Base-by-base conservation (phyloP, 176 grass and related monocot species). In the Oryza coarctata region DNA sequence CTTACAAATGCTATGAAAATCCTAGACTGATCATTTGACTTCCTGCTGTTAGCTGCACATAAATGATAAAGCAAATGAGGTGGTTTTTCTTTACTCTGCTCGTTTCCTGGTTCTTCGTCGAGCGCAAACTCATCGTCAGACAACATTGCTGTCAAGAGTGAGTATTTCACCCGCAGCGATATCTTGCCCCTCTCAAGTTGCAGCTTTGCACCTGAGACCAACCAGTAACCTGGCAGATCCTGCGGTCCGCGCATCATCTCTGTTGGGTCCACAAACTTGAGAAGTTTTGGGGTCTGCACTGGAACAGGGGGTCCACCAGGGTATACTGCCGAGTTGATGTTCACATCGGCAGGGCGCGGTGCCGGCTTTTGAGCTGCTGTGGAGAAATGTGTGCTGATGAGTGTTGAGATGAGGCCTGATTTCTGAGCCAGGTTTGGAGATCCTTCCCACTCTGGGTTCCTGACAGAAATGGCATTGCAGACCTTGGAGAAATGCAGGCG, bases 341-440 rank as follows among this genome's bases (percentile, higher is more conserved):
- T 93, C 36, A 99, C 96, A 4, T 99, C 92, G 0, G 91, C 81
- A 0, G 93, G 85, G 63, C 93, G 87, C 0, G 96, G 96, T 0
- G 85, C 71, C 0, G 93, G 91, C 55, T 82, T 99, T 12, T 93
- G 93, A 14, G 90, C 88, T 7, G 71, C 90, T 14, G 86, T 82
- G 20, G 96, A 95, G 87, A 99, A 95, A 81, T 95, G 96, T 12
- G 93, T 95, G 77, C 93, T 99, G 15, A 99, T 99, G 50, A 99
- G 87, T 44, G 96, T 95, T 36, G 93, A 99, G 73, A 99, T 88
- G 73, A 95, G 89, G 22, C 96, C 96, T 6, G 93, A 99, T 71
- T 99, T 99, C 77, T 99, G 96, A 65, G 78, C 81, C 62, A 95
- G 65, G 83, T 99, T 95, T 1, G 87, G 93, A 18, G 96, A 99